Conservation (phyloP, 495 filamentous ascomycete species). For the Extremus antarcticus region DNA sequence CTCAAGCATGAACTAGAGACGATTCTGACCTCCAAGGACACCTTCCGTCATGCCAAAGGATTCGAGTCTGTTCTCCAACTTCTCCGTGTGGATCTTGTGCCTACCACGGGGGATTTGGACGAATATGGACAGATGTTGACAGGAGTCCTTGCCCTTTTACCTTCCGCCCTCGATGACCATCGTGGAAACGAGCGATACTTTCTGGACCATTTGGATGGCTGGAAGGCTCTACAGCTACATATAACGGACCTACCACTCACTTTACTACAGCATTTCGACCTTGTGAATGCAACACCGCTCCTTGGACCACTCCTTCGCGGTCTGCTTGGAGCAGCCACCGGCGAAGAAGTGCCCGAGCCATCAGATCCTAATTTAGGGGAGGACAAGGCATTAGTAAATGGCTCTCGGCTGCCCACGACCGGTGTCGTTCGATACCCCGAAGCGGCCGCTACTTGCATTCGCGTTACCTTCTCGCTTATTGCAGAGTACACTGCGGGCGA, state of each 20-base stretch:
- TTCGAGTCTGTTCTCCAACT: slow-evolving; percentile 60
- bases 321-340: not conserved
- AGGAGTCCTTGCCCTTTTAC: slow-evolving; percentile 57
- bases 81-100: not conserved
- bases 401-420: not conserved
- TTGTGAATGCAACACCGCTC: not conserved
- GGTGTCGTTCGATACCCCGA: slow-evolving; percentile 1
- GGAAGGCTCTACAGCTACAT: not conserved
- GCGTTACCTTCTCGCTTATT: not conserved
- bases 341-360: not conserved
- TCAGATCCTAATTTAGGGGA: not conserved
- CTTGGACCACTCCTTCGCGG: not conserved
- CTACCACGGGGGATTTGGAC: not conserved
- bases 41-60: slow-evolving; percentile 71
- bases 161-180: slow-evolving; percentile 67
- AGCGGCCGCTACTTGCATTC: not conserved
- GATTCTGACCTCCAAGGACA: slow-evolving; percentile 45
- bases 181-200: slow-evolving; percentile 84
- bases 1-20: not conserved
- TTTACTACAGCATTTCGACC: not conserved
- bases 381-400: not conserved
- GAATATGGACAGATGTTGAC: slow-evolving; percentile 52
- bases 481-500: not conserved
- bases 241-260: not conserved
- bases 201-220: slow-evolving; percentile 35